Evolutionary conservation across 2,329 filamentous ascomycete genomes (phyloP).

Genomic region (Claviceps monticola): DNA sequence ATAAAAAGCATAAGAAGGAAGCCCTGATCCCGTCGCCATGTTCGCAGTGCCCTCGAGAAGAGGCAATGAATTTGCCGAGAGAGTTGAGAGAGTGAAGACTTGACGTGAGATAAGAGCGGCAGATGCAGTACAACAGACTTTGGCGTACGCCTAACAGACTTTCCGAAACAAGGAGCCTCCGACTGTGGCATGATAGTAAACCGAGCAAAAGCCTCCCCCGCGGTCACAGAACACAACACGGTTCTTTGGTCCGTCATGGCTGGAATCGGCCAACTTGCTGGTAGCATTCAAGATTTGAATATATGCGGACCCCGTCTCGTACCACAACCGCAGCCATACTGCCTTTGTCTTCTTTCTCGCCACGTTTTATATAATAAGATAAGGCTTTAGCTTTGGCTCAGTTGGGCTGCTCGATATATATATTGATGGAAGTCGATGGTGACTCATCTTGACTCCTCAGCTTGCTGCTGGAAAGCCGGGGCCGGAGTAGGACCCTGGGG

Average conservation of each 20-base stretch:
- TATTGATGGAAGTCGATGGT: background rate
- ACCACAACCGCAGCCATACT: background rate
- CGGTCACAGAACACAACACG: background rate
- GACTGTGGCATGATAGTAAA: background rate
- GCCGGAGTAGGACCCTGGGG: conserved; percentile 22
- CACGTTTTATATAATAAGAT: background rate
- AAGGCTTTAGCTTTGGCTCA: background rate
- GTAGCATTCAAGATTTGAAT: conserved; percentile 1
- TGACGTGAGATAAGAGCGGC: background rate
- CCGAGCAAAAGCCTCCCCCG: background rate
- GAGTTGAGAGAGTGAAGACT: conserved; percentile 5
- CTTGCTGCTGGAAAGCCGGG: conserved; percentile 22
- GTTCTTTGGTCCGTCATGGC: background rate
- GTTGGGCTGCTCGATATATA: background rate
- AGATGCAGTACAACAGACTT: background rate
- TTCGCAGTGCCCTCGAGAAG: background rate
- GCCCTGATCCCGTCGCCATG: background rate
- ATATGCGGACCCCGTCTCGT: background rate
- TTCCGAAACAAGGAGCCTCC: too few relatives aligned
- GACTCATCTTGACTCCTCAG: conserved; percentile 3
- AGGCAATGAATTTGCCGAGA: background rate
- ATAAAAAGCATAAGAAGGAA: background rate
- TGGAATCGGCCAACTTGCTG: conserved; percentile 1
- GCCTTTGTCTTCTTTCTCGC: background rate
- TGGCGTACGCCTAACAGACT: background rate